Evolutionary conservation across 805 yeast genomes (phyloP).

Genomic region (Cyberlindnera mississippiensis): DNA sequence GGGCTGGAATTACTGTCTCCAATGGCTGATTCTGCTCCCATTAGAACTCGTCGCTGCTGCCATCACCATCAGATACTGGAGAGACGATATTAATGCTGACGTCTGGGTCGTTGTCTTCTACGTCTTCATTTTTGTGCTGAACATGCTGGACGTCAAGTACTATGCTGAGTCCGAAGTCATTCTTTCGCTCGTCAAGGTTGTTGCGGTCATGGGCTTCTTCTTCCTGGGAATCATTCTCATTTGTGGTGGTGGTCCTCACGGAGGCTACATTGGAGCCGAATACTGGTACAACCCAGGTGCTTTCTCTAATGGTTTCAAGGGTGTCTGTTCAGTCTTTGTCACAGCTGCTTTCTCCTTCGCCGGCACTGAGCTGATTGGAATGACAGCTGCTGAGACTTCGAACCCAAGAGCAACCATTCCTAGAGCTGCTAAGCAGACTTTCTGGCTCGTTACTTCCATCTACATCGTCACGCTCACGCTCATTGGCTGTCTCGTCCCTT

Average conservation of each 20-base stretch:
- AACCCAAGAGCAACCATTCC: slow-evolving; percentile 69
- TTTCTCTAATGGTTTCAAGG: slow-evolving; percentile 44
- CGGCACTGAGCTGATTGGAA: slow-evolving; percentile 68
- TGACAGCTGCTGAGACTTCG: slow-evolving; percentile 70
- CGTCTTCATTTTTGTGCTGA: slow-evolving; percentile 40
- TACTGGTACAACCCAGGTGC: slow-evolving; percentile 73
- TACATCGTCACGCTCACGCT: slow-evolving; percentile 59
- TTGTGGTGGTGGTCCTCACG: slow-evolving; percentile 61
- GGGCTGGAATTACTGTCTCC: slow-evolving; percentile 29
- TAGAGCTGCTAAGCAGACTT: slow-evolving; percentile 63
- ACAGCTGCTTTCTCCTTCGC: slow-evolving; percentile 67
- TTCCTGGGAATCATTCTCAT: slow-evolving; percentile 53
- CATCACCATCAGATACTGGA: slow-evolving; percentile 49
- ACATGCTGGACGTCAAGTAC: slow-evolving; percentile 53
- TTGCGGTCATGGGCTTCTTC: slow-evolving; percentile 61
- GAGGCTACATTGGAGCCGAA: slow-evolving; percentile 58
- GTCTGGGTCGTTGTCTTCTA: slow-evolving; percentile 59
- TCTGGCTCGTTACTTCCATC: slow-evolving; percentile 64
- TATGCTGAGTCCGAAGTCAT: slow-evolving; percentile 64
- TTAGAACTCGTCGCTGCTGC: slow-evolving; percentile 60
- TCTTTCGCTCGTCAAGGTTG: slow-evolving; percentile 54
- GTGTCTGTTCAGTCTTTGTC: slow-evolving; percentile 58
- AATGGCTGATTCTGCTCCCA: slow-evolving; percentile 24
- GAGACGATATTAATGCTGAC: slow-evolving; percentile 53
- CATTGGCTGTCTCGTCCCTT: slow-evolving; percentile 66